Conservation (phyloP, 306 rosid species). For the Psophocarpus tetragonolobus region DNA sequence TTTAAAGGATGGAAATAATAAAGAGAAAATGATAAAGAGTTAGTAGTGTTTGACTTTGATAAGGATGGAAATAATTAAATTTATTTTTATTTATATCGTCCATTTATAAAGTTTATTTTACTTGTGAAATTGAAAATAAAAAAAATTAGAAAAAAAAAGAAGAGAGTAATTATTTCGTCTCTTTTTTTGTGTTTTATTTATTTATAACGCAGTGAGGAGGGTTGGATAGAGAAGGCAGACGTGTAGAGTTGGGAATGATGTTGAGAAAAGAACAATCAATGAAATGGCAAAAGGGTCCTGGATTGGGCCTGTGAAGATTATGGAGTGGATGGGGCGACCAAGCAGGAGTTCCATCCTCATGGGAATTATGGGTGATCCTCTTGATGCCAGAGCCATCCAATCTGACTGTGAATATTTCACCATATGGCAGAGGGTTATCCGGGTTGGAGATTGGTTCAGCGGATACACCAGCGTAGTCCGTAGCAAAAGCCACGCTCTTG, state of each 20-base stretch:
- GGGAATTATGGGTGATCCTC: slow-evolving; percentile 74
- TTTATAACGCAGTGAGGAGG: too few relatives aligned
- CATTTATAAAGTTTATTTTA: too few relatives aligned
- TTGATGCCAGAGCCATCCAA: slow-evolving; percentile 69
- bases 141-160: too few relatives aligned
- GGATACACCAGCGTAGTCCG: slow-evolving; percentile 69
- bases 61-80: too few relatives aligned
- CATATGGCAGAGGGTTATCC: slow-evolving; percentile 73
- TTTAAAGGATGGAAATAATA: too few relatives aligned
- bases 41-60: too few relatives aligned
- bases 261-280: slow-evolving; percentile 75
- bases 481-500: slow-evolving; percentile 55
- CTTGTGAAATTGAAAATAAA: too few relatives aligned
- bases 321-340: slow-evolving; percentile 56
- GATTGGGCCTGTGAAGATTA: slow-evolving; percentile 48
- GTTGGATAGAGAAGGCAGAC: too few relatives aligned
- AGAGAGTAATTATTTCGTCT: too few relatives aligned
- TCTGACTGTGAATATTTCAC: slow-evolving; percentile 68
- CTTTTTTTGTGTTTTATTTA: too few relatives aligned
- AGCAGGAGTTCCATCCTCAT: slow-evolving; percentile 85
- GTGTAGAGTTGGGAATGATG: background rate
- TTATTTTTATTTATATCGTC: too few relatives aligned
- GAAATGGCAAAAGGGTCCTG: slow-evolving; percentile 54
- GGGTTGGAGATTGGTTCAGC: slow-evolving; percentile 89
- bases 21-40: too few relatives aligned